Conservation (phyloP, 139 green algal genomes). For the Tetradesmus lagerheimii region DNA sequence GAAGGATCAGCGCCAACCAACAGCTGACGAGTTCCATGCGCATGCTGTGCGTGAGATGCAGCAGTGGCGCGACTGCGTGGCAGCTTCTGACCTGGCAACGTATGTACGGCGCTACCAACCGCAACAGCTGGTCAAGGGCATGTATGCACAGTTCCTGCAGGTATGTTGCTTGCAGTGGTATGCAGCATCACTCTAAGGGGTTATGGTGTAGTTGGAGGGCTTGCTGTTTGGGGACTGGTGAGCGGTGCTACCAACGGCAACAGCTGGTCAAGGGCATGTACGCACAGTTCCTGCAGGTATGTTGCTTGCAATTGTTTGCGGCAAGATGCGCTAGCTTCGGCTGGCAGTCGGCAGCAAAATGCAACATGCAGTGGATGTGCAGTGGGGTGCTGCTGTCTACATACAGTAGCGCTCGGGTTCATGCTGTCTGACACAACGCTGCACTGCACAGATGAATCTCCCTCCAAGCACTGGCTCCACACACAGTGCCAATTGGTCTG, state of each 20-base stretch:
- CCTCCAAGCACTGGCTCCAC: too few relatives aligned
- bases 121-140: constrained; percentile 78
- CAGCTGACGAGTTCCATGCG: constrained; percentile 56
- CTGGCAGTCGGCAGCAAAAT: too few relatives aligned
- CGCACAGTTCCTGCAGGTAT: constrained; percentile 52
- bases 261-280: constrained; percentile 82
- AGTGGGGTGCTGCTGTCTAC: too few relatives aligned
- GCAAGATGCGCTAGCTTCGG: too few relatives aligned
- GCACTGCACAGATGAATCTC: too few relatives aligned
- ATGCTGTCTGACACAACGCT: too few relatives aligned
- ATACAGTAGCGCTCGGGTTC: too few relatives aligned
- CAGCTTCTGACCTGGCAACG: neutral
- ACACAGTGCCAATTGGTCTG: too few relatives aligned
- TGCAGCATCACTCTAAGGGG: too few relatives aligned
- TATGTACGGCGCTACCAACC: constrained; percentile 68
- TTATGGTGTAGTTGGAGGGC: too few relatives aligned
- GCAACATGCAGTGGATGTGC: too few relatives aligned
- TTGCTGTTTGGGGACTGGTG: too few relatives aligned
- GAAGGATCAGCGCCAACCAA: constrained; percentile 51
- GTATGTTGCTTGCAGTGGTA: neutral
- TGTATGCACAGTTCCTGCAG: constrained; percentile 65
- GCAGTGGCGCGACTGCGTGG: constrained; percentile 34
- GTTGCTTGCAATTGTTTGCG: neutral
- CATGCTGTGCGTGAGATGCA: constrained; percentile 53
- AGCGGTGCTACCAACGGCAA: constrained; percentile 66